Evolutionary conservation across 164 flowering plant genomes (phyloP), one percentile per base, ranked within the genome.

Genomic region (Paratinospora sagittata): DNA sequence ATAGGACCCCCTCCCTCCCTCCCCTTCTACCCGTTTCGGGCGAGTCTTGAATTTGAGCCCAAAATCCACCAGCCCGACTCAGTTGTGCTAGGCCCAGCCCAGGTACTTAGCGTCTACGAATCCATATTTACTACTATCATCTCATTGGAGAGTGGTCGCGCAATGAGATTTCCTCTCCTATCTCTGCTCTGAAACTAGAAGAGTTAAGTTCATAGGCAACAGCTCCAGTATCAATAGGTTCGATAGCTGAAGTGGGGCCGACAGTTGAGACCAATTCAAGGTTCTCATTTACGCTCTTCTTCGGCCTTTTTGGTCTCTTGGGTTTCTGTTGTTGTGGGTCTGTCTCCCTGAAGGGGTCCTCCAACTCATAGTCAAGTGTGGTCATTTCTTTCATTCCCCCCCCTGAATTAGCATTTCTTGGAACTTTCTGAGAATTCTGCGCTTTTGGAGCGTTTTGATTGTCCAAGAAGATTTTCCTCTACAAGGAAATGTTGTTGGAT

Each of bases 281-380:
- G 67, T 81, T 85, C 72, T 88, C 93, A 74, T 91, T 89, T 26
- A 88, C 85, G 63, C 91, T 90, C 83, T 88, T 91, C 79, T 84
- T 90, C 0, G 89, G 88, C 68, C 96, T 87, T 81, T 89, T 90
- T 57, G 77, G 82, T 65, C 87, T 88, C 81, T 86, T 90, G 39
- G 88, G 84, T 75, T 79, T 90, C 71, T 80, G 84, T 16, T 69
- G 70, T 69, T 77, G 87, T 9, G 72, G 67, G 24, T 84, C 89
- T 36, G 67, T 39, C 66, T 76, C 69, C 63, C 72, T 60, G 41
- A 36, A 64, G 34, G 80, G 66, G 75, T 83, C 90, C 43, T 83
- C 87, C 67, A 80, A 36, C 23, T 83, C 90, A 63, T 76, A 61
- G 57, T 85, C 85, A 27, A 78, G 23, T 12, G 77, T 71, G 52